Base-by-base conservation (phyloP, 2,329 filamentous ascomycete species). In the Alternaria metachromatica region DNA sequence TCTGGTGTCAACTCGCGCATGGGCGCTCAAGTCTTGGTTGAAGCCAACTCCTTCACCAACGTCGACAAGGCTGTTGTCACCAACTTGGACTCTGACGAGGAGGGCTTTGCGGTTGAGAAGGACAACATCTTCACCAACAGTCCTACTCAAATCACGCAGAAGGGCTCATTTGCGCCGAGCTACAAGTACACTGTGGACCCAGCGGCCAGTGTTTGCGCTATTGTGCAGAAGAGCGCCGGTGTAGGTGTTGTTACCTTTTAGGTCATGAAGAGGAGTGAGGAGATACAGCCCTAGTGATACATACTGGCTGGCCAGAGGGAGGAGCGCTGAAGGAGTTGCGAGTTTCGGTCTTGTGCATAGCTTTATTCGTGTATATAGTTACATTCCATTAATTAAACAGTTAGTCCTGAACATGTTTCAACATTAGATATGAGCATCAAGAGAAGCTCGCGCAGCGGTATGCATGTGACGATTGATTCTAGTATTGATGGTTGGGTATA, bases 41-140 rank as follows among this genome's bases (percentile, higher is more conserved):
- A 83, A 77, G 79, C 68, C 71, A 84, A 67, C 46, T 86, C 83
- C 51, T 83, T 89, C 81, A 88, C 88, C 81, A 85, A 86, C 54
- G 85, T 86, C 57, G 81, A 84, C 70, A 84, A 83, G 12, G 86
- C 87, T n/a, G 82, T 88, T 74, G 79, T 88, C n/a, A 83, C 88
- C 26, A 71, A 78, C 62, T 82, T 89, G 25, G 84, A 89, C 80
- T 87, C 85, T 55, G 84, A 84, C 63, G 79, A 79, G 67, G 88
- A 87, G 71, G 80, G 80, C 48, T 82, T 80, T 45, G 80, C 80
- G n/a, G 78, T 77, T 20, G 81, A 83, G 15, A 78, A 83, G 30
- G 84, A 86, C 71, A 85, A 83, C 25, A 77, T 76, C 28, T 77
- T 72, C 61, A 68, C 62, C 53, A 72, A 87, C 49, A 82, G 76